These are phyloP conservation scores for Neoarthrinium moseri DNA, from an alignment of 2,329 filamentous ascomycete species.

Conservation along the genomic window DNA sequence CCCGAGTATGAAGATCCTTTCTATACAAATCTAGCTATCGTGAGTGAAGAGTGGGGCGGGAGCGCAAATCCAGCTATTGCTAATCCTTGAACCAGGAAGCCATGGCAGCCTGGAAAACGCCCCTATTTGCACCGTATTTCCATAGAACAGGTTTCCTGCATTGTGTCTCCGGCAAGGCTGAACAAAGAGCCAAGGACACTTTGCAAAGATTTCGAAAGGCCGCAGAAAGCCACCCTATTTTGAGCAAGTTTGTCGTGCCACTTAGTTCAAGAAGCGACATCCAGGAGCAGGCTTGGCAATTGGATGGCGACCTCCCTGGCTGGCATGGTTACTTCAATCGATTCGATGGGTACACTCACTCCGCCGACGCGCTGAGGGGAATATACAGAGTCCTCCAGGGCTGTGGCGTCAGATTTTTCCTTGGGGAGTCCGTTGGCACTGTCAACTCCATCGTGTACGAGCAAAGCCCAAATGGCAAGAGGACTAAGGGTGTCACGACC, in stretches of 20 bases:
- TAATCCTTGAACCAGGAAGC: neutral
- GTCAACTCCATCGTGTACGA: slow-evolving; percentile 34
- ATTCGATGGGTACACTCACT: slow-evolving; percentile 57
- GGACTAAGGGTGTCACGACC: slow-evolving; percentile 23
- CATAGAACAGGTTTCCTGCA: neutral
- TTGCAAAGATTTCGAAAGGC: slow-evolving; percentile 1
- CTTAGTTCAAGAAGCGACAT: neutral
- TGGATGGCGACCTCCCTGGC: neutral
- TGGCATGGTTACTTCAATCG: slow-evolving; percentile 61
- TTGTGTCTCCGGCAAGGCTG: neutral
- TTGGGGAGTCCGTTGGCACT: slow-evolving; percentile 37
- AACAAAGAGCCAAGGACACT: neutral
- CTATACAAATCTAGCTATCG: neutral
- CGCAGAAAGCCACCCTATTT: neutral
- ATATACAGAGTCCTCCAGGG: slow-evolving; percentile 40
- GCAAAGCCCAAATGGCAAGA: slow-evolving; percentile 13
- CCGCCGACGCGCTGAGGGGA: slow-evolving; percentile 47
- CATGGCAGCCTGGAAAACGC: neutral
- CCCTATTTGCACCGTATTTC: slow-evolving; percentile 4
- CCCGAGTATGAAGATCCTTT: slow-evolving; percentile 3
- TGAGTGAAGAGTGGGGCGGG: too few relatives aligned
- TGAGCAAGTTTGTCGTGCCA: neutral
- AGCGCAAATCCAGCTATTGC: too few relatives aligned
- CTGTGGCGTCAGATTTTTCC: slow-evolving; percentile 30
- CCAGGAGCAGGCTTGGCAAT: neutral